Evolutionary conservation across 306 rosid species (phyloP).

Genomic region (Quillaja saponaria): DNA sequence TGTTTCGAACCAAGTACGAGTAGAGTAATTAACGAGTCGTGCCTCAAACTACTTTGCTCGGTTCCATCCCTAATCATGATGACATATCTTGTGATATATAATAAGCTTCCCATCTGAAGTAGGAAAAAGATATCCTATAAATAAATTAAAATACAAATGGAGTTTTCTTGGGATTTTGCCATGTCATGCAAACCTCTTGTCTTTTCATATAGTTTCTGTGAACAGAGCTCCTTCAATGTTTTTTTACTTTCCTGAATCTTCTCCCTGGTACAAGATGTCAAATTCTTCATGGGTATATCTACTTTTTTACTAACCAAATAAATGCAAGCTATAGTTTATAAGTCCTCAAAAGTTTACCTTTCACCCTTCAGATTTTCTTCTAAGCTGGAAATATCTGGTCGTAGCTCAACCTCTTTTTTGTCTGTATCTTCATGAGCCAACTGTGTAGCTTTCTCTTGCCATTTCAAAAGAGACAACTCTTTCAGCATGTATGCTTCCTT

Average conservation of each 20-base stretch:
- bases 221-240: conserved; percentile 68
- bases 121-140: not conserved
- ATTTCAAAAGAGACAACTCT: conserved; percentile 82
- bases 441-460: conserved; percentile 88
- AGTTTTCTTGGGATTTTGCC: not conserved
- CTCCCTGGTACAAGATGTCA: conserved; percentile 52
- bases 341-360: conserved; percentile 48
- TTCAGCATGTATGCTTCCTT: conserved; percentile 90
- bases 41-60: too few species aligned
- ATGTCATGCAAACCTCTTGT: conserved; percentile 71
- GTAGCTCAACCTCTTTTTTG: conserved; percentile 56
- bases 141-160: not conserved
- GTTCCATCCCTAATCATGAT: too few species aligned
- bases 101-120: too few species aligned
- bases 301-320: not conserved
- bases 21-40: too few species aligned
- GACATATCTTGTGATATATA: too few species aligned
- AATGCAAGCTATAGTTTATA: not conserved
- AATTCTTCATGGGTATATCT: conserved; percentile 24
- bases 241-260: conserved; percentile 67
- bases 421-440: conserved; percentile 75
- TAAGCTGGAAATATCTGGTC: conserved; percentile 45
- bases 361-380: conserved; percentile 78
- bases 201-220: conserved; percentile 57
- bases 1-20: too few species aligned